Percentiles rank a stretch among this genome's conserved stretches.
Evolutionary conservation across 179 eudicot genomes (phyloP).

Genomic region (Silene coronaria): DNA sequence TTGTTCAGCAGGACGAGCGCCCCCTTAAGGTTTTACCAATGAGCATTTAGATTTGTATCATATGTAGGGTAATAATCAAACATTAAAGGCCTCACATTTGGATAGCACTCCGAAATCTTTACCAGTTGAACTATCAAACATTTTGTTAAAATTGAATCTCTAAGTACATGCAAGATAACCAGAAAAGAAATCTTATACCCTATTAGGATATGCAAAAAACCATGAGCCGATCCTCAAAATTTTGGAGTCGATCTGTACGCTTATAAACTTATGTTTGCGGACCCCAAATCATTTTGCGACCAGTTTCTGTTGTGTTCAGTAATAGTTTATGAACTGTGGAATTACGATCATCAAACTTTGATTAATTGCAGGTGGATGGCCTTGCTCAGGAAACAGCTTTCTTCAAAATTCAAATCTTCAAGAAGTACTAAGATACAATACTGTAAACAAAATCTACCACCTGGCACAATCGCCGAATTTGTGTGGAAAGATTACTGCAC

Average conservation of each 20-base stretch:
- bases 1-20: no score
- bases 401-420: constrained; percentile 33
- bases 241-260: neutral
- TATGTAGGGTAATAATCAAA: no score
- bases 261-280: neutral
- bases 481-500: constrained; percentile 55
- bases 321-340: neutral
- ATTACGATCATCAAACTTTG: neutral
- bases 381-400: constrained; percentile 44
- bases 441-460: constrained; percentile 32
- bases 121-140: neutral
- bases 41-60: no score
- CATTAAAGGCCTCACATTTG: no score
- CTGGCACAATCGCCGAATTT: constrained; percentile 42
- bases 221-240: no score
- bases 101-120: neutral
- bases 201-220: no score
- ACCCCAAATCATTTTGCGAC: neutral
- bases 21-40: no score
- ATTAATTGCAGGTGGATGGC: constrained; percentile 39
- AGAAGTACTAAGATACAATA: constrained; percentile 40
- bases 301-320: neutral
- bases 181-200: neutral
- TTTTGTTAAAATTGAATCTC: neutral
- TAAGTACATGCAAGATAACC: neutral